Evolutionary conservation across 2,329 filamentous ascomycete species (phyloP).

Genomic region (Shiraia sp.): DNA sequence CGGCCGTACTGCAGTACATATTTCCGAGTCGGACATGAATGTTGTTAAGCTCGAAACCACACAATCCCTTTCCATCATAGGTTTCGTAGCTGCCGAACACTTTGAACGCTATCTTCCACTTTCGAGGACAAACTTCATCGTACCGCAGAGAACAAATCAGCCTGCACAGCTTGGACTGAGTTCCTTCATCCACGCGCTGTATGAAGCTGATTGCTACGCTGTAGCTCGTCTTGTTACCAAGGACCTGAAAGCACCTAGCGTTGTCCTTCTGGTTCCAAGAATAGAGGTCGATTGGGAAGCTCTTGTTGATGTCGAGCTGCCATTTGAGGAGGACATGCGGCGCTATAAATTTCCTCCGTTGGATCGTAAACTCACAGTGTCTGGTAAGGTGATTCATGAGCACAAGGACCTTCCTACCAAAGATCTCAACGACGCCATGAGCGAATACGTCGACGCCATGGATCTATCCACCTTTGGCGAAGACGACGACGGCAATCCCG

Average conservation of each 20-base stretch:
- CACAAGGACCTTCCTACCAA: constrained; percentile 82
- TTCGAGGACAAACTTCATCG: constrained; percentile 76
- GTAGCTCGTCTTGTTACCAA: constrained; percentile 85
- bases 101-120: constrained; percentile 86
- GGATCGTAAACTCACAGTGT: constrained; percentile 85
- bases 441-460: constrained; percentile 90
- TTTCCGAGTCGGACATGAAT: constrained; percentile 82
- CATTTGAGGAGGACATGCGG: constrained; percentile 90
- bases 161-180: constrained; percentile 83
- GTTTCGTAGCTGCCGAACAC: constrained; percentile 77
- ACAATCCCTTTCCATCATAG: constrained; percentile 78
- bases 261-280: constrained; percentile 78
- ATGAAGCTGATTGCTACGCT: constrained; percentile 82
- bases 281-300: constrained; percentile 82
- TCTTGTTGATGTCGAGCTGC: constrained; percentile 85
- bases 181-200: constrained; percentile 84
- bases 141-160: constrained; percentile 77
- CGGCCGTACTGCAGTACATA: constrained; percentile 86
- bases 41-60: constrained; percentile 84
- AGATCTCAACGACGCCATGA: constrained; percentile 79
- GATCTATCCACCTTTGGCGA: constrained; percentile 73
- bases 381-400: constrained; percentile 75
- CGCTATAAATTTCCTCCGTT: constrained; percentile 90
- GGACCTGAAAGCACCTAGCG: constrained; percentile 74
- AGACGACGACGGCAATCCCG: constrained; percentile 68